Evolutionary conservation across 2,329 filamentous ascomycete species (phyloP).

Genomic region (Basipetospora chlamydospora): DNA sequence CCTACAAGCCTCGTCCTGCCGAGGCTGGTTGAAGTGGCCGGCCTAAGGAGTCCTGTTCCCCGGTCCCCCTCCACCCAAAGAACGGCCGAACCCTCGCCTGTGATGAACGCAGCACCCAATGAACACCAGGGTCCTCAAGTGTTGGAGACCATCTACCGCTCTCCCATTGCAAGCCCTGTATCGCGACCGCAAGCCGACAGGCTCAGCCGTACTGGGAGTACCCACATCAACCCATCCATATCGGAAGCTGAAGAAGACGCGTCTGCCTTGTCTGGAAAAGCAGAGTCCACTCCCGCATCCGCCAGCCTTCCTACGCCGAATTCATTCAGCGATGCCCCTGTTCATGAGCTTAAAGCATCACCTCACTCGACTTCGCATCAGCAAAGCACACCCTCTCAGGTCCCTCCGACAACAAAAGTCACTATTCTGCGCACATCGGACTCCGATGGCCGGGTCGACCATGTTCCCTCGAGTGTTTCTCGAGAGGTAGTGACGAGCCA

Average conservation of each 20-base stretch:
- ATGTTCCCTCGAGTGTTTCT: constrained; percentile 14
- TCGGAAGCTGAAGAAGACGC: constrained; percentile 28
- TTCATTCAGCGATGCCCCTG: too few relatives aligned
- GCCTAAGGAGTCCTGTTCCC: constrained; percentile 32
- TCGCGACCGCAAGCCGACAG: constrained; percentile 19
- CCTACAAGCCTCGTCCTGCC: constrained; percentile 38
- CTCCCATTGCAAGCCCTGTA: constrained; percentile 11
- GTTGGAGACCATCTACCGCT: constrained; percentile 11
- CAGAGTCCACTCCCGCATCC: constrained; percentile 6
- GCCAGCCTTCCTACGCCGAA: neutral
- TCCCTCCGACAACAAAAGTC: too few relatives aligned
- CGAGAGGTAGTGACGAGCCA: too few relatives aligned
- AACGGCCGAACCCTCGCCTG: neutral
- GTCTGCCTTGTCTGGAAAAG: constrained; percentile 9
- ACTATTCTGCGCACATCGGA: constrained; percentile 18
- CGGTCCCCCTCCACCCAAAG: constrained; percentile 17
- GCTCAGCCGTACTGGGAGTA: constrained; percentile 12
- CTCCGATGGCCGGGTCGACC: constrained; percentile 17
- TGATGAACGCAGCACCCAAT: constrained; percentile 21
- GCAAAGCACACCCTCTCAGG: too few relatives aligned
- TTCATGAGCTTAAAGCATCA: too few relatives aligned
- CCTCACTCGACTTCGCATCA: too few relatives aligned
- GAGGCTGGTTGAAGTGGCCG: constrained; percentile 41
- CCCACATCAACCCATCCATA: constrained; percentile 18
- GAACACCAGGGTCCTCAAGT: constrained; percentile 21